Percentiles rank a stretch among this genome's conserved stretches.
Conservation (phyloP, 176 grass and related monocot genomes). For the Pharus latifolius region DNA sequence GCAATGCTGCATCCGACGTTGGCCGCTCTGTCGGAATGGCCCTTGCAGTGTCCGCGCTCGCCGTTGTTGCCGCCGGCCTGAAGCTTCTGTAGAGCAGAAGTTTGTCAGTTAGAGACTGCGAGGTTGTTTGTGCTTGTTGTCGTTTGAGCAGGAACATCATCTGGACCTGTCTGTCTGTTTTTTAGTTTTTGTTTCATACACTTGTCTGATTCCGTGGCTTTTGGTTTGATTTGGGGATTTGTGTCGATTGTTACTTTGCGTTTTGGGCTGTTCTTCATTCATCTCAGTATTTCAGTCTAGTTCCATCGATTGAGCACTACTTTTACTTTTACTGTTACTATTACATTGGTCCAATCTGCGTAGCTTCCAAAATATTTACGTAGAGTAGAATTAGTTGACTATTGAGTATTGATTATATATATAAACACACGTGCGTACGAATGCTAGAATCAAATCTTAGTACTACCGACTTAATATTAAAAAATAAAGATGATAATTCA, state of each 20-base stretch:
- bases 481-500: too few species aligned
- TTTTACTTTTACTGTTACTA: background rate
- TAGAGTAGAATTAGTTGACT: too few species aligned
- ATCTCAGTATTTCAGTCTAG: background rate
- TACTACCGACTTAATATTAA: too few species aligned
- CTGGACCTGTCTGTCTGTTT: background rate
- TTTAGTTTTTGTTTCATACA: background rate
- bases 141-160: background rate
- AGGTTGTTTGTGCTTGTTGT: constrained; percentile 3
- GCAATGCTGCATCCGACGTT: constrained; percentile 16
- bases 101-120: background rate
- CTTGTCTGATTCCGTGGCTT: background rate
- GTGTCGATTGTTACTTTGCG: background rate
- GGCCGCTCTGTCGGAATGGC: constrained; percentile 9
- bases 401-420: too few species aligned
- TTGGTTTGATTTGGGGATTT: background rate
- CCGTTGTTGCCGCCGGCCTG: constrained; percentile 5
- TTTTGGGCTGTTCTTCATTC: background rate
- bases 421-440: too few species aligned
- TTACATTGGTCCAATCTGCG: background rate
- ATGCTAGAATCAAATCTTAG: too few species aligned
- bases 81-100: background rate
- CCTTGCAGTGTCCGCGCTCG: constrained; percentile 11
- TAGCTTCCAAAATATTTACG: too few species aligned
- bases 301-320: background rate